Conservation (phyloP, 805 yeast species). For the Starmerella apicola region DNA sequence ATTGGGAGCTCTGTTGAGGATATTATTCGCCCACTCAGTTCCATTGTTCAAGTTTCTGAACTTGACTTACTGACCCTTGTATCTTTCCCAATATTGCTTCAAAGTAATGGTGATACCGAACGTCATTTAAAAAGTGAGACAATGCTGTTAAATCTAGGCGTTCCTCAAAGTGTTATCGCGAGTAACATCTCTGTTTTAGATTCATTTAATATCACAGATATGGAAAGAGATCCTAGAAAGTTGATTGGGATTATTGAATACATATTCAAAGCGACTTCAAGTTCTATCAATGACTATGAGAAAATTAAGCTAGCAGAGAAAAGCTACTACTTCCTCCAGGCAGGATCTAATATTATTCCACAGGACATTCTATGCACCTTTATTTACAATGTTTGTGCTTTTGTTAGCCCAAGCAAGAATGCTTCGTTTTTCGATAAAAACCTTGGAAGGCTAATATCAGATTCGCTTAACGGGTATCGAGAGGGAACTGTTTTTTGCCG, state of each 20-base stretch:
- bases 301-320: neutral
- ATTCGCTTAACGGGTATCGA: neutral
- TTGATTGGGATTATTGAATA: neutral
- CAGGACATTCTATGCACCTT: neutral
- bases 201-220: neutral
- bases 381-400: neutral
- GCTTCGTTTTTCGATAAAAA: neutral
- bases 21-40: too few relatives aligned
- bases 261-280: neutral
- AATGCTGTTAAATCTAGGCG: neutral
- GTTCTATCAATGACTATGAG: neutral
- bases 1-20: too few relatives aligned
- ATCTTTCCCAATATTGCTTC: too few relatives aligned
- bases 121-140: too few relatives aligned
- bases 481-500: neutral
- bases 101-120: too few relatives aligned
- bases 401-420: neutral
- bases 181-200: neutral
- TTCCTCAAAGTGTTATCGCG: neutral
- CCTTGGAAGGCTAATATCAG: neutral
- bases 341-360: neutral
- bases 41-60: too few relatives aligned
- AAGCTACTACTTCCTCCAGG: neutral
- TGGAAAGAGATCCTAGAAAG: neutral
- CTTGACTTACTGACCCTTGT: too few relatives aligned